These are phyloP conservation scores for Ceratobasidium sp. DNA, from an alignment of 1,284 basidiomycete species.

Conservation along the genomic window DNA sequence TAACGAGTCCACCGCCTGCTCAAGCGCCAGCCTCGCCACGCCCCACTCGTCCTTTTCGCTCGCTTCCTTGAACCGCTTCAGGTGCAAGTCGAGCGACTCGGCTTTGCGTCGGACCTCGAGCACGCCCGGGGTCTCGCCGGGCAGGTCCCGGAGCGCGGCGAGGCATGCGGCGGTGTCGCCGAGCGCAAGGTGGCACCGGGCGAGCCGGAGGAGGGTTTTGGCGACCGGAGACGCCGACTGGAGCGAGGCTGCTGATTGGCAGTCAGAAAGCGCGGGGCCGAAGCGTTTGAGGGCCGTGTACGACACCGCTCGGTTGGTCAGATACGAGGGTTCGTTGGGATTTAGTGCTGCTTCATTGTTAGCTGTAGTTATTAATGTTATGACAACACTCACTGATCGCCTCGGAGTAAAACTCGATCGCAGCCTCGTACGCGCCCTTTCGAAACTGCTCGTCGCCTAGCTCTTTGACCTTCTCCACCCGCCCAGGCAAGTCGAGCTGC, in stretches of 20 bases:
- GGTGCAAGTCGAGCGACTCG: constrained; percentile 71
- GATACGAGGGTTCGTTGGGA: constrained; percentile 77
- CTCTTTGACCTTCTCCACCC: constrained; percentile 76
- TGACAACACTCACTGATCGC: constrained; percentile 69
- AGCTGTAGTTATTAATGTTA: constrained; percentile 4
- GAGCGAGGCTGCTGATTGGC: constrained; percentile 77
- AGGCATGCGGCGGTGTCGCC: constrained; percentile 75
- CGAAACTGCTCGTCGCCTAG: constrained; percentile 82
- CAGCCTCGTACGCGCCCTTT: constrained; percentile 73
- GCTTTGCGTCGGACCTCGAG: constrained; percentile 72
- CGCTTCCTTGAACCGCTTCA: constrained; percentile 73
- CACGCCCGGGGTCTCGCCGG: constrained; percentile 61
- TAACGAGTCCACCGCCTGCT: constrained; percentile 67
- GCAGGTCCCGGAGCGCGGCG: constrained; percentile 68
- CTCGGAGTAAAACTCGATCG: constrained; percentile 80
- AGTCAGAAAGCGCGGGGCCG: constrained; percentile 79
- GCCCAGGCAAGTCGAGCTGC: constrained; percentile 48
- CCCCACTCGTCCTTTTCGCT: constrained; percentile 74
- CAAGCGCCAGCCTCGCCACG: constrained; percentile 76
- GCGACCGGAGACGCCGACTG: constrained; percentile 66
- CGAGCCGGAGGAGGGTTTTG: constrained; percentile 83
- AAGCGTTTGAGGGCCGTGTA: constrained; percentile 86
- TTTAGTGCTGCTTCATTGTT: constrained; percentile 66
- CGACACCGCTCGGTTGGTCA: constrained; percentile 88
- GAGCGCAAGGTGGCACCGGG: constrained; percentile 82